Conservation (phyloP, 768 basidiomycete genomes). For the Pleurotus citrinopileatus region DNA sequence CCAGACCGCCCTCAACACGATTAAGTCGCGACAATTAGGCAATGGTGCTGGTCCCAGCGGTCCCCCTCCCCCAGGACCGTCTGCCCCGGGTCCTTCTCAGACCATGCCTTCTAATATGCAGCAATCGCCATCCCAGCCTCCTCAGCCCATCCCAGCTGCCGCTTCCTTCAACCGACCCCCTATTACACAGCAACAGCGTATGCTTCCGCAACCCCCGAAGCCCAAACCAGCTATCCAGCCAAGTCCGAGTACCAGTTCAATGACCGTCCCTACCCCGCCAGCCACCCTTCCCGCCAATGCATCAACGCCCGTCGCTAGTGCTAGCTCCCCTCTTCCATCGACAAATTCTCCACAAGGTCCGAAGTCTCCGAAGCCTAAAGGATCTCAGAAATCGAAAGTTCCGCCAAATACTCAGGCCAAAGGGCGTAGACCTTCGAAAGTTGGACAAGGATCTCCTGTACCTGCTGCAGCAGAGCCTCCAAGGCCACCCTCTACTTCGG, state of each 20-base stretch:
- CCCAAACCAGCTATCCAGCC: conserved; percentile 20
- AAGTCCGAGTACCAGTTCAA: conserved; percentile 16
- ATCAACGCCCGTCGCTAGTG: conserved; percentile 40
- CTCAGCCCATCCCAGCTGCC: conserved; percentile 15
- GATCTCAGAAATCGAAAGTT: conserved; percentile 42
- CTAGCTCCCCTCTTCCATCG: conserved; percentile 51
- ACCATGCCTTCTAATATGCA: conserved; percentile 15
- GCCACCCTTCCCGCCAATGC: conserved; percentile 42
- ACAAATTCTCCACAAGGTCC: conserved; percentile 62
- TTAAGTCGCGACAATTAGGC: background rate
- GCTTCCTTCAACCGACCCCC: conserved; percentile 14
- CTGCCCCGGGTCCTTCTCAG: conserved; percentile 18
- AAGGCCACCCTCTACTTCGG: conserved; percentile 4
- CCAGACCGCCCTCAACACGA: background rate
- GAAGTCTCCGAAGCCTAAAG: conserved; percentile 68
- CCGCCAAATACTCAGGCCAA: conserved; percentile 15
- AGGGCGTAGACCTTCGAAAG: conserved; percentile 31
- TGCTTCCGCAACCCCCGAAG: conserved; percentile 26
- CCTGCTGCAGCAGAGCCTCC: conserved; percentile 27
- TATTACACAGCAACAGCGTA: conserved; percentile 14
- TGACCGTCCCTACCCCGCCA: conserved; percentile 36
- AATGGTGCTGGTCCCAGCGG: background rate
- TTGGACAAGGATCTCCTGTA: conserved; percentile 13
- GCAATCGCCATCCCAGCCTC: conserved; percentile 20
- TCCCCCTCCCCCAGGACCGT: background rate